A percentile compares a stretch with the other conserved stretches of the same genome.
Evolutionary conservation across 768 basidiomycete genomes (phyloP).

Genomic region (Tylopilus subfusipes): DNA sequence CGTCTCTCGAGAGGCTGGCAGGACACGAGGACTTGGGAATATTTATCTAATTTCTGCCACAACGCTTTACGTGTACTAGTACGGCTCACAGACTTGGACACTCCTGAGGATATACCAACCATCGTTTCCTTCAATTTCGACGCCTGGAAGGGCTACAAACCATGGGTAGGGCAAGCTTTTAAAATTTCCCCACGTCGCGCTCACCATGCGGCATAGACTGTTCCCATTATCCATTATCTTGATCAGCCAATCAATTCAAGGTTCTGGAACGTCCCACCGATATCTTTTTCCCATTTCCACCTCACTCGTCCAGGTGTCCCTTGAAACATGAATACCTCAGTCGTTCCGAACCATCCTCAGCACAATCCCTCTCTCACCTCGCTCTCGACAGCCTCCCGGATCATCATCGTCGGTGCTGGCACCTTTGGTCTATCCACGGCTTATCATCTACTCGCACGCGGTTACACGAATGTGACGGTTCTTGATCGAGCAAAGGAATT

Average conservation of each 20-base stretch:
- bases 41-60: too few species aligned
- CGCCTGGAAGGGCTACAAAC: too few species aligned
- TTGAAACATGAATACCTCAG: slow-evolving; percentile 2
- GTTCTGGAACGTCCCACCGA: too few species aligned
- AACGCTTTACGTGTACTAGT: too few species aligned
- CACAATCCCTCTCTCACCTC: neutral
- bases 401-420: slow-evolving; percentile 74
- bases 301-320: too few species aligned
- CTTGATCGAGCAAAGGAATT: slow-evolving; percentile 66
- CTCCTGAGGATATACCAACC: too few species aligned
- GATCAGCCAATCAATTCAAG: neutral
- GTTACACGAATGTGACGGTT: slow-evolving; percentile 68
- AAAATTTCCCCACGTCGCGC: neutral
- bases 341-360: neutral
- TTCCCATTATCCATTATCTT: neutral
- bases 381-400: slow-evolving; percentile 13
- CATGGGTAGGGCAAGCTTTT: neutral
- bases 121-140: too few species aligned
- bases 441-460: slow-evolving; percentile 65
- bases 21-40: too few species aligned
- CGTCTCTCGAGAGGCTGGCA: too few species aligned
- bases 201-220: too few species aligned
- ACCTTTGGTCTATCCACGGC: slow-evolving; percentile 89
- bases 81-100: too few species aligned
- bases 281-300: neutral